phyloP scores from a whole-genome alignment of 208 protist genomes.

The Trypanosoma vivax region DNA sequence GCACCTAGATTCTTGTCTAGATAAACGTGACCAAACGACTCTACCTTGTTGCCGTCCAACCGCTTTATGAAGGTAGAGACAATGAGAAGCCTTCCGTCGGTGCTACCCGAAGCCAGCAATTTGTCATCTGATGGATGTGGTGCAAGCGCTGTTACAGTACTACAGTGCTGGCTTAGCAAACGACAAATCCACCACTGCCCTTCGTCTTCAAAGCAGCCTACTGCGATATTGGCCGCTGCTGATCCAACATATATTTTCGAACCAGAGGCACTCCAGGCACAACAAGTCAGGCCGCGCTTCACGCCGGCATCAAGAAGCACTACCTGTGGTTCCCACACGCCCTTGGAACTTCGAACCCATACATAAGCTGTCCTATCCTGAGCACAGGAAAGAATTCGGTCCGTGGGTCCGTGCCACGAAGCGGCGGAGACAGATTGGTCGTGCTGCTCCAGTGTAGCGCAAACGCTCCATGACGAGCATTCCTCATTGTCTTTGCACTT shows the following conservation, averaged over 20 bases:
- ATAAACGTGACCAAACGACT: constrained; percentile 25
- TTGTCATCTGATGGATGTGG: constrained; percentile 47
- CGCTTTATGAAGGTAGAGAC: constrained; percentile 49
- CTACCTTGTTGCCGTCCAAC: constrained; percentile 20
- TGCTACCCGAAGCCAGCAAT: constrained; percentile 30
- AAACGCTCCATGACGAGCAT: constrained; percentile 21
- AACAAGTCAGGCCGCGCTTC: constrained; percentile 24
- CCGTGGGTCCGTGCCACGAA: constrained; percentile 18
- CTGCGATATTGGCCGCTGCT: constrained; percentile 39
- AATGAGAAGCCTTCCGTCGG: constrained; percentile 38
- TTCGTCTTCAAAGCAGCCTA: constrained; percentile 39
- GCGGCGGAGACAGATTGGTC: constrained; percentile 27
- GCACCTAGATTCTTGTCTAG: constrained; percentile 13
- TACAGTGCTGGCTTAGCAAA: constrained; percentile 19
- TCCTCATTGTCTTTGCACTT: constrained; percentile 17
- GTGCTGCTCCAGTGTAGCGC: constrained; percentile 23
- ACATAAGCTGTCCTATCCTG: constrained; percentile 34
- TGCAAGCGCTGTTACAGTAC: constrained; percentile 24
- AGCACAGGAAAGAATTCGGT: constrained; percentile 24
- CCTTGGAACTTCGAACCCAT: constrained; percentile 13
- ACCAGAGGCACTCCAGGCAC: constrained; percentile 38
- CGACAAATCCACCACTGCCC: constrained; percentile 61
- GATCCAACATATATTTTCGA: constrained; percentile 51
- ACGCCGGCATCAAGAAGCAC: constrained; percentile 26
- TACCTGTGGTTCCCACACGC: constrained; percentile 31